phyloP scores from a whole-genome alignment of 2,329 filamentous ascomycete species.

The Arthrobotrys sinensis region DNA sequence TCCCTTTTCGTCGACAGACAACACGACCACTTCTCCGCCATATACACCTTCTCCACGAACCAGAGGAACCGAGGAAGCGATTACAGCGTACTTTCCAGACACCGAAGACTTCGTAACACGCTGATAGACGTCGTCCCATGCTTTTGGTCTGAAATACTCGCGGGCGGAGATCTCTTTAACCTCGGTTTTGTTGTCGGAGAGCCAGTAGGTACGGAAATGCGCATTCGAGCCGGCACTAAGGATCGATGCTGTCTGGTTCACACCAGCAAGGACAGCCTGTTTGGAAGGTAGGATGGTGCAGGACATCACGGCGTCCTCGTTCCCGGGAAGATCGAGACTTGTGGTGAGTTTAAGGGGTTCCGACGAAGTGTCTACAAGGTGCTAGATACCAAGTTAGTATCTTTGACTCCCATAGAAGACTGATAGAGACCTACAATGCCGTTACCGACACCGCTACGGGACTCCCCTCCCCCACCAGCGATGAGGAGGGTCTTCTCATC shows the following conservation, averaged over 20 bases:
- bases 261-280: slow-evolving; percentile 61
- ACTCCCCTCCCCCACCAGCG: slow-evolving; percentile 64
- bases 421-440: slow-evolving; percentile 62
- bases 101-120: slow-evolving; percentile 48
- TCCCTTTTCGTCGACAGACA: slow-evolving; percentile 53
- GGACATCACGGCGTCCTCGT: slow-evolving; percentile 65
- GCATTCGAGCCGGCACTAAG: slow-evolving; percentile 61
- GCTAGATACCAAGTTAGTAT: slow-evolving; percentile 19
- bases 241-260: slow-evolving; percentile 61
- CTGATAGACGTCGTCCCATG: slow-evolving; percentile 59
- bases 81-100: slow-evolving; percentile 60
- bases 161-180: slow-evolving; percentile 59
- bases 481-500: slow-evolving; percentile 63
- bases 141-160: slow-evolving; percentile 56
- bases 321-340: slow-evolving; percentile 61
- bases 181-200: slow-evolving; percentile 53
- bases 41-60: slow-evolving; percentile 58
- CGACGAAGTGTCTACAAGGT: slow-evolving; percentile 53
- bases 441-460: slow-evolving; percentile 64
- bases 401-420: too few species aligned
- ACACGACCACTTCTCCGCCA: slow-evolving; percentile 51
- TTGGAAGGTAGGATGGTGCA: slow-evolving; percentile 60
- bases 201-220: slow-evolving; percentile 64
- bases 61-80: slow-evolving; percentile 54
- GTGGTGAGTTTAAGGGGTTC: slow-evolving; percentile 48